phyloP scores from a whole-genome alignment of 2,329 filamentous ascomycete genomes.

The Pyrenochaeta sp. region DNA sequence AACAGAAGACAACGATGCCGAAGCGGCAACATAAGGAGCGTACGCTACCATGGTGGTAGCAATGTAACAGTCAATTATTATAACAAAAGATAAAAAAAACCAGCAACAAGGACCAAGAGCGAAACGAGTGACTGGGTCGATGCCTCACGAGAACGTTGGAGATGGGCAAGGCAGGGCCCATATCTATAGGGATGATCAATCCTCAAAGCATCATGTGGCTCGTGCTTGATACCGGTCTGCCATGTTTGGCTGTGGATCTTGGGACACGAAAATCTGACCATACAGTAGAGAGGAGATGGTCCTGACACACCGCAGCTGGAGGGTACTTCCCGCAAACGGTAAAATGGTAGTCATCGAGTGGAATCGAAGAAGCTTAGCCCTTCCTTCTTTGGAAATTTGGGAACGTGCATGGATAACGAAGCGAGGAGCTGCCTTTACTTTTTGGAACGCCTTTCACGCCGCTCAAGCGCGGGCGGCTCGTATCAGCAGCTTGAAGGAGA shows the following conservation, averaged over 20 bases:
- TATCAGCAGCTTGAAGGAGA: slow-evolving; percentile 13
- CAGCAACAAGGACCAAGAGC: slow-evolving; percentile 8
- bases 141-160: neutral
- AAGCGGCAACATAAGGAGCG: slow-evolving; percentile 34
- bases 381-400: neutral
- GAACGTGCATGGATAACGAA: slow-evolving; percentile 8
- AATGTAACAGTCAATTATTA: slow-evolving; percentile 12
- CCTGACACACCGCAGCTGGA: slow-evolving; percentile 2
- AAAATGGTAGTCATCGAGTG: neutral
- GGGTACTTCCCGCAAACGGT: slow-evolving; percentile 1
- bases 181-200: slow-evolving; percentile 17
- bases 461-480: slow-evolving; percentile 7
- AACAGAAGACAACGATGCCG: slow-evolving; percentile 30
- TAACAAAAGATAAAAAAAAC: slow-evolving; percentile 6
- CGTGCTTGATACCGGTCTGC: slow-evolving; percentile 9
- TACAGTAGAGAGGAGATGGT: neutral
- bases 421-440: neutral
- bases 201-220: neutral
- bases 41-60: slow-evolving; percentile 33
- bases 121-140: slow-evolving; percentile 21
- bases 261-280: slow-evolving; percentile 7
- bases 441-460: neutral
- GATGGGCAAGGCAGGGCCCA: neutral
- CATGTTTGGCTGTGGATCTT: slow-evolving; percentile 9
- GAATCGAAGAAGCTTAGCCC: neutral